Evolutionary conservation across 306 rosid genomes (phyloP).

Genomic region (Crotalaria pallida): DNA sequence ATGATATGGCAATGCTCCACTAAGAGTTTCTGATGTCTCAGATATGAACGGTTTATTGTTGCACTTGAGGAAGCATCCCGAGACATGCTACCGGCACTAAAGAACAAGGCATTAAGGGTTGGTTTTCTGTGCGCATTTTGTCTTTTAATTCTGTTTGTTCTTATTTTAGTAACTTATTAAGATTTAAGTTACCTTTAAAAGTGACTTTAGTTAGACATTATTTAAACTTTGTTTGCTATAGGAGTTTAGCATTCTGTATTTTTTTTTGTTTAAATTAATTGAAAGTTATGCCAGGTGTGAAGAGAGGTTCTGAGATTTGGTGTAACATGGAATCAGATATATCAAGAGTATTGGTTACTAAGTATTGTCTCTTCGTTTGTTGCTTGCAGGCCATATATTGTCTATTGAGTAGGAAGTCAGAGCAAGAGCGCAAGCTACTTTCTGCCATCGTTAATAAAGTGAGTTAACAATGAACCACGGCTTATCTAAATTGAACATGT

Average conservation of each 20-base stretch:
- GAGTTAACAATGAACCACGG: constrained; percentile 31
- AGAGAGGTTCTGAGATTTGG: neutral
- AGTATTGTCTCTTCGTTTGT: neutral
- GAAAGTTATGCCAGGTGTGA: neutral
- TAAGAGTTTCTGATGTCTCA: constrained; percentile 27
- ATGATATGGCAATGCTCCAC: neutral
- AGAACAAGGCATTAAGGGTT: constrained; percentile 87
- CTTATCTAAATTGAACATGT: neutral
- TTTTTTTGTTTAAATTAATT: neutral
- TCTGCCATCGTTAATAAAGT: constrained; percentile 91
- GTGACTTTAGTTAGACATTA: neutral
- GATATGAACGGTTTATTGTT: constrained; percentile 84
- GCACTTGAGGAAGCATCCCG: constrained; percentile 97
- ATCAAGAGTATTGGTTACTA: neutral
- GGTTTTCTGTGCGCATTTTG: constrained; percentile 12
- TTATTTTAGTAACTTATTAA: neutral
- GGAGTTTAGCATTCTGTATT: neutral
- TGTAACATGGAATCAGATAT: neutral
- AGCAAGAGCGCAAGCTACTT: constrained; percentile 87
- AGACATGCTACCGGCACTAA: constrained; percentile 83
- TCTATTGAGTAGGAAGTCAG: constrained; percentile 87
- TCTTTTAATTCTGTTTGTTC: neutral
- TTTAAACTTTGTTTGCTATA: neutral
- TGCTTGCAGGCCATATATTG: constrained; percentile 59
- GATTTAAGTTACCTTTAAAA: neutral